phyloP scores from a whole-genome alignment of 1,139 yeast genomes.

The Nakaseomyces bracarensis region DNA sequence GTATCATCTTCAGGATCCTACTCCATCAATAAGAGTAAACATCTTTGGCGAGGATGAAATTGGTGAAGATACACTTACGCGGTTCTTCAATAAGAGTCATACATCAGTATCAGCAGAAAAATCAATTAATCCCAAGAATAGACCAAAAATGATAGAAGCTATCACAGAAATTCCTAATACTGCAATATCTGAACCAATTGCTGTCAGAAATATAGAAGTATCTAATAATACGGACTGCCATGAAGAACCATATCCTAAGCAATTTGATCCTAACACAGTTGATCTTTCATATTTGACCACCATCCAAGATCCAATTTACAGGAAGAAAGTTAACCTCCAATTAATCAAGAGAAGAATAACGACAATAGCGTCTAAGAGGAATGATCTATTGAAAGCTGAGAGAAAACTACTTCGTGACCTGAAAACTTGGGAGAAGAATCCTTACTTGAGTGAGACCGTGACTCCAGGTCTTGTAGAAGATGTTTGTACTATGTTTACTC shows the following conservation, averaged over 20 bases:
- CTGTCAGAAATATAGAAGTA: too few species aligned
- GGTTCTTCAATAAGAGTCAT: conserved; percentile 1
- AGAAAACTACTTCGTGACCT: conserved; percentile 22
- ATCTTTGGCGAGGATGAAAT: not conserved
- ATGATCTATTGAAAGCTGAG: conserved; percentile 17
- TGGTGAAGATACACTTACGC: not conserved
- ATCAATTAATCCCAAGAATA: not conserved
- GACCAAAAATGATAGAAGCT: not conserved
- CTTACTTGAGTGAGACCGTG: conserved; percentile 18
- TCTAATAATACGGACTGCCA: too few species aligned
- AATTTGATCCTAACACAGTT: conserved; percentile 9
- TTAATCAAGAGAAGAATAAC: conserved; percentile 20
- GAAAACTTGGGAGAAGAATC: conserved; percentile 21
- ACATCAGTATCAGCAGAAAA: not conserved
- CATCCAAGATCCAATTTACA: conserved; percentile 3
- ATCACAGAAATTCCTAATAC: not conserved
- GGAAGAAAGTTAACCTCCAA: conserved; percentile 13
- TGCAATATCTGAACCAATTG: too few species aligned
- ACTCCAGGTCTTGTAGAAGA: conserved; percentile 18
- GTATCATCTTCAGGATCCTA: not conserved
- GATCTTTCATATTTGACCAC: not conserved
- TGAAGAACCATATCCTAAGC: conserved; percentile 12
- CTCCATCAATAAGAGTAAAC: conserved; percentile 1
- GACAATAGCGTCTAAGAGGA: conserved; percentile 20
- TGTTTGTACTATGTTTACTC: conserved; percentile 20